These are phyloP conservation scores for Microascus cirrosus DNA, from an alignment of 2,329 filamentous ascomycete genomes.

Conservation along the genomic window DNA sequence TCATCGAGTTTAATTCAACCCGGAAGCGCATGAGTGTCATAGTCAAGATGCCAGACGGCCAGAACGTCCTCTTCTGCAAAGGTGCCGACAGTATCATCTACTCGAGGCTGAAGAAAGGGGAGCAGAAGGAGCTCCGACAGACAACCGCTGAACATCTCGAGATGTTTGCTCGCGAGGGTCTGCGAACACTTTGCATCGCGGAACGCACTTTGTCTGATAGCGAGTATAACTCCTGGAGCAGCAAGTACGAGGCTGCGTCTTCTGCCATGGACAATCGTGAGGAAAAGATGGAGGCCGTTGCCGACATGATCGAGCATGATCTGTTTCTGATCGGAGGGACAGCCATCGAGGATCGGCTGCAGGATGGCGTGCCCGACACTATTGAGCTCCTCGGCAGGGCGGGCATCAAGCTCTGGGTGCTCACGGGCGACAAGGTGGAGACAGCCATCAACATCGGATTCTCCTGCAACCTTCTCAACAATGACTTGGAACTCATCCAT, in stretches of 20 bases:
- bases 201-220: slow-evolving; percentile 69
- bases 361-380: slow-evolving; percentile 93
- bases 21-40: slow-evolving; percentile 98
- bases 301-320: slow-evolving; percentile 84
- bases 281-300: slow-evolving; percentile 81
- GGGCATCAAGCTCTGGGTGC: slow-evolving; percentile 96
- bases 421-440: slow-evolving; percentile 97
- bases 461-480: slow-evolving; percentile 93
- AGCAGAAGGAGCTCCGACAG: slow-evolving; percentile 74
- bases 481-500: slow-evolving; percentile 93
- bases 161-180: slow-evolving; percentile 90
- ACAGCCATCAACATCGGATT: slow-evolving; percentile 99
- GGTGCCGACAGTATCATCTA: slow-evolving; percentile 97
- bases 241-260: slow-evolving; percentile 77
- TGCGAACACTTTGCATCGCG: slow-evolving; percentile 90
- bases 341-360: slow-evolving; percentile 91
- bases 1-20: slow-evolving; percentile 88
- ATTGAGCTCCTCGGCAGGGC: slow-evolving; percentile 84
- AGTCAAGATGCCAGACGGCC: slow-evolving; percentile 83
- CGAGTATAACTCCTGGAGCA: slow-evolving; percentile 77
- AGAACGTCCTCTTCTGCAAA: slow-evolving; percentile 90
- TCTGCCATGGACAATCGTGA: slow-evolving; percentile 77
- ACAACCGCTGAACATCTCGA: slow-evolving; percentile 89
- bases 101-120: slow-evolving; percentile 71
- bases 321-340: slow-evolving; percentile 83